phyloP scores from a whole-genome alignment of 352 stramenopile genomes.

The Phytopythium oedochilum region DNA sequence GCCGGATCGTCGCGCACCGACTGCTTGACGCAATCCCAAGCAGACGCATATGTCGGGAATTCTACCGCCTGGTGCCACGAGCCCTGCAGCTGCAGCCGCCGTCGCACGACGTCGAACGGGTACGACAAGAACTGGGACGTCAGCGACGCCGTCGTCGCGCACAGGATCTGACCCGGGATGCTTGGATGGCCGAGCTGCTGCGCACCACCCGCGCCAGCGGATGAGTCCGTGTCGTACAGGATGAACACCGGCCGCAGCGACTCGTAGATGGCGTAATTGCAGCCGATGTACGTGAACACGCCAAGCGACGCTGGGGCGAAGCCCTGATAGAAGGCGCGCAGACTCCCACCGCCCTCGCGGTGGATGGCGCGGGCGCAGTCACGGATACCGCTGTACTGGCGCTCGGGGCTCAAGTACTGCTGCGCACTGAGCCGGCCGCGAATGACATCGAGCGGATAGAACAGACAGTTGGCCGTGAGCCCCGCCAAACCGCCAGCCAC shows the following conservation, averaged over 20 bases:
- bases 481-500: constrained; percentile 59
- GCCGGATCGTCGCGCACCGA: constrained; percentile 36
- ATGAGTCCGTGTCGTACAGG: constrained; percentile 60
- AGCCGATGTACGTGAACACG: constrained; percentile 80
- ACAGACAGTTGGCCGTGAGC: constrained; percentile 57
- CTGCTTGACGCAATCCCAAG: constrained; percentile 61
- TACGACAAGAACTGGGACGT: constrained; percentile 73
- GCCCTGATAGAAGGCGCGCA: constrained; percentile 67
- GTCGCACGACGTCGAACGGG: constrained; percentile 76
- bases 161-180: constrained; percentile 75
- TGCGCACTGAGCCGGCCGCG: constrained; percentile 69
- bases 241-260: constrained; percentile 75
- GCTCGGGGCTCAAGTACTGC: constrained; percentile 44
- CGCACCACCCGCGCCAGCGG: constrained; percentile 20
- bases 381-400: constrained; percentile 43
- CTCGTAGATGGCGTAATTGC: constrained; percentile 84
- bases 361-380: constrained; percentile 52
- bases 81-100: constrained; percentile 73
- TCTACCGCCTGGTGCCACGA: constrained; percentile 50
- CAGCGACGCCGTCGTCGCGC: constrained; percentile 60
- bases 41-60: constrained; percentile 68
- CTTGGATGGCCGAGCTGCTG: constrained; percentile 61
- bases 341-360: constrained; percentile 27
- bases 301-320: constrained; percentile 67
- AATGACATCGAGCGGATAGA: constrained; percentile 79